Conservation (phyloP, 2,329 filamentous ascomycete species). For the Sarocladium brachiariae region DNA sequence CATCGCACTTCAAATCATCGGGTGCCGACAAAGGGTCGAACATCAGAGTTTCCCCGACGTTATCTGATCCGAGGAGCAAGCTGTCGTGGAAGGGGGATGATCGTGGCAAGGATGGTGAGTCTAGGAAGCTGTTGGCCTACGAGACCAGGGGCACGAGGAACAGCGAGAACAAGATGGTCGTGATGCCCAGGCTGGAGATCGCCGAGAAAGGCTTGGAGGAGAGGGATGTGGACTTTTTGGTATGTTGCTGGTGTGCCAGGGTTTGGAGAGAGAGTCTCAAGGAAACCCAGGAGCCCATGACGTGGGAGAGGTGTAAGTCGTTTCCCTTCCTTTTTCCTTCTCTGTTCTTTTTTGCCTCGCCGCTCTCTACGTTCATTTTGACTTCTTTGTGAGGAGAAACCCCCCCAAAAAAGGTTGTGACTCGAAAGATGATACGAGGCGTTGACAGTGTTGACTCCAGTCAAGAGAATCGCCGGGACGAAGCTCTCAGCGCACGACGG, state of each 20-base stretch:
- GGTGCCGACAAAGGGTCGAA: not conserved
- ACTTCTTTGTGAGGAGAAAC: too few species aligned
- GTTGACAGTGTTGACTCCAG: not conserved
- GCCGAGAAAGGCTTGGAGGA: not conserved
- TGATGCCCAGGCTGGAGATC: conserved; percentile 9
- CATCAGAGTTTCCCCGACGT: not conserved
- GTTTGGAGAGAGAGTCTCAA: conserved; percentile 9
- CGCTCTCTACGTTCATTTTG: too few species aligned
- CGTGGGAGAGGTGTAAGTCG: conserved; percentile 11
- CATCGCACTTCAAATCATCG: not conserved
- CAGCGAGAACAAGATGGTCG: not conserved
- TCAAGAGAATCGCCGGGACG: not conserved
- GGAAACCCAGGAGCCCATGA: conserved; percentile 11
- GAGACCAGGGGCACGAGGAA: conserved; percentile 8
- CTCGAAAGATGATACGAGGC: too few species aligned
- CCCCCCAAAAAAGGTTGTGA: too few species aligned
- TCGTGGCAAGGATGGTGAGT: too few species aligned
- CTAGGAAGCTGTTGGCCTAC: conserved; percentile 2
- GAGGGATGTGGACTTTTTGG: conserved; percentile 10
- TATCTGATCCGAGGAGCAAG: not conserved
- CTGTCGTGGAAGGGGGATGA: not conserved
- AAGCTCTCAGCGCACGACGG: not conserved
- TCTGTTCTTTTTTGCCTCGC: too few species aligned
- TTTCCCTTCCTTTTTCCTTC: not conserved
- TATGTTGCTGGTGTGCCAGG: conserved; percentile 9